phyloP scores from a whole-genome alignment of 2,329 filamentous ascomycete species.

The Fusarium algeriense region DNA sequence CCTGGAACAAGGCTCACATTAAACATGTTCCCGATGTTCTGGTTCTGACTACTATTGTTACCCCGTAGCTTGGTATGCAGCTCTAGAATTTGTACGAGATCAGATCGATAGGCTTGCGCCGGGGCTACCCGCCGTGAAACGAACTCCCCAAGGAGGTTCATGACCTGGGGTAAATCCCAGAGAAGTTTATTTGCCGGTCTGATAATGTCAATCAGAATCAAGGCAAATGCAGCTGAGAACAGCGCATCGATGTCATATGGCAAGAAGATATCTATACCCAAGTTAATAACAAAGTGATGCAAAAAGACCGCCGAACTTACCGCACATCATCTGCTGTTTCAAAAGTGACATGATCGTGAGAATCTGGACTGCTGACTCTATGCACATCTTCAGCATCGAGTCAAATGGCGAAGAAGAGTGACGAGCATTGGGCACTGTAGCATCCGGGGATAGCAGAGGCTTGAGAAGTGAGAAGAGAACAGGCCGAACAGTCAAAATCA shows the following conservation, averaged over 20 bases:
- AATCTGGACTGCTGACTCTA: constrained; percentile 33
- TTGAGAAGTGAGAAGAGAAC: constrained; percentile 39
- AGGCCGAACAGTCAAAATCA: constrained; percentile 36
- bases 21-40: not conserved
- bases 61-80: constrained; percentile 33
- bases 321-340: constrained; percentile 39
- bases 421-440: not conserved
- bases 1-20: not conserved
- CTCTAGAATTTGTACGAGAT: constrained; percentile 33
- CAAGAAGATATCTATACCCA: constrained; percentile 30
- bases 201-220: constrained; percentile 38
- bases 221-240: constrained; percentile 36
- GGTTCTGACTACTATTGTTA: not conserved
- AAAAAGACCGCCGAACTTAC: not conserved
- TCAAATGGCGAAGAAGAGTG: constrained; percentile 31
- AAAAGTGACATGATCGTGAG: constrained; percentile 37
- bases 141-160: constrained; percentile 31
- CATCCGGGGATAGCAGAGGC: constrained; percentile 10
- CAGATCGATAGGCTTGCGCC: constrained; percentile 33
- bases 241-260: constrained; percentile 39
- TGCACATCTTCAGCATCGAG: constrained; percentile 40
- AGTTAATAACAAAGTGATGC: not conserved
- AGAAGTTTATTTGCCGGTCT: constrained; percentile 35
- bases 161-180: constrained; percentile 40
- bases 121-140: constrained; percentile 35